phyloP scores from a whole-genome alignment of 2,329 filamentous ascomycete species.

The Aspergillus puulaauensis region DNA sequence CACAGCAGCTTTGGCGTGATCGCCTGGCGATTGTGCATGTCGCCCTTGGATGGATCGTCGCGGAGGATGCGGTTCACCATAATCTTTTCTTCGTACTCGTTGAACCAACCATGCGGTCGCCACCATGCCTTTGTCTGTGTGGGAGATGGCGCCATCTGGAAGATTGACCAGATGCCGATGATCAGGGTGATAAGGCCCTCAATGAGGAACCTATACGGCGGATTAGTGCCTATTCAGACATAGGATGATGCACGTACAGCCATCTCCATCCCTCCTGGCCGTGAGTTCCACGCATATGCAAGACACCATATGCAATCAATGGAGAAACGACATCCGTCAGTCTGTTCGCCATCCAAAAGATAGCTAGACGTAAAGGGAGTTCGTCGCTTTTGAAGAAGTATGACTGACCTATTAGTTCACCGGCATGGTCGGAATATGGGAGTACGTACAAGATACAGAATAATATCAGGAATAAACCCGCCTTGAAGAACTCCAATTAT shows the following conservation, averaged over 20 bases:
- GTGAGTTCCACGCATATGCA: slow-evolving; percentile 42
- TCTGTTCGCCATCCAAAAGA: slow-evolving; percentile 39
- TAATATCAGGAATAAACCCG: background rate
- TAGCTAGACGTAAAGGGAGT: slow-evolving; percentile 34
- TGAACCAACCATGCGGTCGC: slow-evolving; percentile 63
- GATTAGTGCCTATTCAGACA: background rate
- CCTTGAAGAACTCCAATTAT: background rate
- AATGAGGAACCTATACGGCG: slow-evolving; percentile 32
- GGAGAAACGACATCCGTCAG: slow-evolving; percentile 33
- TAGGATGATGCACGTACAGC: slow-evolving; percentile 19
- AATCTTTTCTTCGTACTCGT: slow-evolving; percentile 57
- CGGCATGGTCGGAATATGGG: no score
- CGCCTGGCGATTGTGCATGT: slow-evolving; percentile 34
- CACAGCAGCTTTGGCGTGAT: slow-evolving; percentile 33
- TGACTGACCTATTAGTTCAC: slow-evolving; percentile 13
- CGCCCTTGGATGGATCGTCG: slow-evolving; percentile 45
- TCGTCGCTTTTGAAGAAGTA: slow-evolving; percentile 41
- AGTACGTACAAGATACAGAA: background rate
- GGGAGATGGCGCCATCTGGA: slow-evolving; percentile 37
- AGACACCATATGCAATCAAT: slow-evolving; percentile 36
- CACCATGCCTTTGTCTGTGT: slow-evolving; percentile 54
- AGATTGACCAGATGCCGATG: slow-evolving; percentile 44
- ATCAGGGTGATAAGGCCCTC: slow-evolving; percentile 45
- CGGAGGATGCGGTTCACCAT: slow-evolving; percentile 43
- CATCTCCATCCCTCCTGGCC: slow-evolving; percentile 46